Conservation (phyloP, 257 asterid species). For the Jaltomata sinuosa region DNA sequence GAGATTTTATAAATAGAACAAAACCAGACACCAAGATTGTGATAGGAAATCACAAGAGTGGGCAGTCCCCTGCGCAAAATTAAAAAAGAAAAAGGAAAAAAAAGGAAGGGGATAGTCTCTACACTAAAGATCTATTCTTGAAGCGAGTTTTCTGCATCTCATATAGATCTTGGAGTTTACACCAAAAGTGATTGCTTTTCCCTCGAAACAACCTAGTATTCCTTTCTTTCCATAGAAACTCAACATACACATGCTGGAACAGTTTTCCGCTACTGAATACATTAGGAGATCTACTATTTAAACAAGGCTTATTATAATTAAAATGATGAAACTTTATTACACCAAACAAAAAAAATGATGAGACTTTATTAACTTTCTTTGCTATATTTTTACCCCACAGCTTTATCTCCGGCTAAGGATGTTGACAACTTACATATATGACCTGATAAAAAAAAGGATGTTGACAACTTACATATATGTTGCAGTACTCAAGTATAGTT, state of each 20-base stretch:
- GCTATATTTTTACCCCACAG: background rate
- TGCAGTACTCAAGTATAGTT: background rate
- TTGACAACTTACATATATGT: background rate
- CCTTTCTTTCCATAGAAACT: background rate
- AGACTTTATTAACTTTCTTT: background rate
- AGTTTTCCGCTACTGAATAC: background rate
- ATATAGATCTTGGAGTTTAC: background rate
- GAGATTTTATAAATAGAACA: background rate
- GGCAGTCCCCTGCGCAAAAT: background rate
- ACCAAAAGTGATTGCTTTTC: background rate
- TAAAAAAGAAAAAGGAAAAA: background rate
- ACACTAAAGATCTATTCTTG: background rate
- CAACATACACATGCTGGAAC: background rate
- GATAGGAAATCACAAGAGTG: background rate
- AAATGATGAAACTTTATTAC: background rate
- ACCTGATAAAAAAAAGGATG: too few species aligned
- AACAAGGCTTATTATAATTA: background rate
- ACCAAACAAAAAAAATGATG: background rate
- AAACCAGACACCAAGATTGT: background rate
- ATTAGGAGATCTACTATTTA: background rate
- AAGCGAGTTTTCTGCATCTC: background rate
- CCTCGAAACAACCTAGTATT: background rate
- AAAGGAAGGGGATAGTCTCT: background rate
- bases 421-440: too few species aligned
- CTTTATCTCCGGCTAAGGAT: background rate